These are phyloP conservation scores for Nakaseomyces nivariensis DNA, from an alignment of 1,139 yeast species.

Conservation along the genomic window DNA sequence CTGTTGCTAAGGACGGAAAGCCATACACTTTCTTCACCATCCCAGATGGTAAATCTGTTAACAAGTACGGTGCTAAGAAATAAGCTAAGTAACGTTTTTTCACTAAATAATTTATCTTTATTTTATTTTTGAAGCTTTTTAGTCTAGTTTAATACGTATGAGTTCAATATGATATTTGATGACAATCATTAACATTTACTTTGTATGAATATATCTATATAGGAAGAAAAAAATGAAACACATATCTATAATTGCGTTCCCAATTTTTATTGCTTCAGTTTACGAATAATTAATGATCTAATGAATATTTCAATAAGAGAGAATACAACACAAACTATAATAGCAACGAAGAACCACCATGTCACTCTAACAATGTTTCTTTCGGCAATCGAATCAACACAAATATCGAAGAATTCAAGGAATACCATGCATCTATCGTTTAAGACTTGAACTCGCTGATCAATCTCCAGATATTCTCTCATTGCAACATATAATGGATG, in stretches of 20 bases:
- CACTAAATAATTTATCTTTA: neutral
- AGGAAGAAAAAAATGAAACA: neutral
- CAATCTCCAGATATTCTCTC: constrained; percentile 86
- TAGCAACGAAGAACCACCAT: constrained; percentile 78
- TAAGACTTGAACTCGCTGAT: constrained; percentile 83
- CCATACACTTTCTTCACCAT: constrained; percentile 81
- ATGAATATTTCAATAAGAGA: constrained; percentile 49
- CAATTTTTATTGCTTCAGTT: neutral
- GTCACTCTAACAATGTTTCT: constrained; percentile 84
- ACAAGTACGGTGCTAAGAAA: constrained; percentile 69
- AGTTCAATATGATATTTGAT: neutral
- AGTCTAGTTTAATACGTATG: neutral
- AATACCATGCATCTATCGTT: constrained; percentile 92
- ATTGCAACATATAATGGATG: constrained; percentile 87
- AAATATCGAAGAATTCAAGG: constrained; percentile 82
- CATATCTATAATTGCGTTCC: neutral
- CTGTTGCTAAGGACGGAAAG: constrained; percentile 43
- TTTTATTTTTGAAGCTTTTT: neutral
- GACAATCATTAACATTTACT: neutral
- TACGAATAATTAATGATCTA: constrained; percentile 40
- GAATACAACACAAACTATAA: constrained; percentile 68
- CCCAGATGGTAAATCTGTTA: constrained; percentile 91
- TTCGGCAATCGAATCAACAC: constrained; percentile 91
- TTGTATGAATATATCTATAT: too few species aligned
- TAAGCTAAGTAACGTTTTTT: constrained; percentile 6